These are phyloP conservation scores for Euphorbia corollata DNA, from an alignment of 441 rosid genomes.

Conservation along the genomic window DNA sequence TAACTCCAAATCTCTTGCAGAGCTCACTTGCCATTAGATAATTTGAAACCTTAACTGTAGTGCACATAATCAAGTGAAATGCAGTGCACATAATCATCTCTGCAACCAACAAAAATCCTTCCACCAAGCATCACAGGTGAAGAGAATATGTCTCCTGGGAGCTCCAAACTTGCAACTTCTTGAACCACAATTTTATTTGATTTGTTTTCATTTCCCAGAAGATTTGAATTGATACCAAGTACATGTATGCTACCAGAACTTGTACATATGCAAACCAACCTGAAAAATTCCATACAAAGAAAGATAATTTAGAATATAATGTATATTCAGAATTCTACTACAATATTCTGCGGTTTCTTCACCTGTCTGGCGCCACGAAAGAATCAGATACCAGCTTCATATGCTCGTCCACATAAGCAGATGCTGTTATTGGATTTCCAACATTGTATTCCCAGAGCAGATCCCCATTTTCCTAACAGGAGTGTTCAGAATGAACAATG, in stretches of 20 bases:
- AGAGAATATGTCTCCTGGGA: conserved; percentile 71
- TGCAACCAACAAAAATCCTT: conserved; percentile 74
- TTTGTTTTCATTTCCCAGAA: conserved; percentile 21
- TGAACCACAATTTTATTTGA: conserved; percentile 28
- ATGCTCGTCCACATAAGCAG: conserved; percentile 84
- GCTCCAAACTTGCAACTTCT: conserved; percentile 49
- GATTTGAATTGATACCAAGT: conserved; percentile 35
- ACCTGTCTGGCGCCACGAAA: conserved; percentile 46
- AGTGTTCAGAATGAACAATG: conserved; percentile 16
- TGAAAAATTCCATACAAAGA: conserved; percentile 29
- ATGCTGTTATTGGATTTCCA: conserved; percentile 70
- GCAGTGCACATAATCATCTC: conserved; percentile 78
- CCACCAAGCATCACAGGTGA: conserved; percentile 97
- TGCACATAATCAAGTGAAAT: conserved; percentile 32
- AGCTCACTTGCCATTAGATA: background rate
- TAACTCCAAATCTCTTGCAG: background rate
- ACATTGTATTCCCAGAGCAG: conserved; percentile 60
- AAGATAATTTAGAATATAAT: conserved; percentile 15
- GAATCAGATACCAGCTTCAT: conserved; percentile 44
- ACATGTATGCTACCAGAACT: conserved; percentile 55
- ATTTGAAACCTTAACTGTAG: background rate
- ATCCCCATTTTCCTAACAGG: conserved; percentile 59
- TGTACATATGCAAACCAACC: conserved; percentile 70
- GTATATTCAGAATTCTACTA: background rate
- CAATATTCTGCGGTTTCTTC: conserved; percentile 1